Evolutionary conservation across 768 basidiomycete genomes (phyloP).

Genomic region (Tricholoma sp.): DNA sequence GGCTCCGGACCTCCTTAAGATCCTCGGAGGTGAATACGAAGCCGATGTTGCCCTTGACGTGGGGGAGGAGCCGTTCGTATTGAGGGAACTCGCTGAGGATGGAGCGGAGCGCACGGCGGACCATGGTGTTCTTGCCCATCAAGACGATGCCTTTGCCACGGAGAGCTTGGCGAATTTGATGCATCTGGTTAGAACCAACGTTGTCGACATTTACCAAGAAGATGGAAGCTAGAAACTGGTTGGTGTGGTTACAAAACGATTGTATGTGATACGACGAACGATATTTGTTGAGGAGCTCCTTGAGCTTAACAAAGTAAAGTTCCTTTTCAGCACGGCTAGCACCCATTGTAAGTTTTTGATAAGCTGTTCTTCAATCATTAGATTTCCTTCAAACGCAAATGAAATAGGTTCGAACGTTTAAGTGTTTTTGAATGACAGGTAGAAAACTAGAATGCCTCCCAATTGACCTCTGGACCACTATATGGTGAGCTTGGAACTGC

Average conservation of each 20-base stretch:
- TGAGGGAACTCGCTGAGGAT: slow-evolving; percentile 88
- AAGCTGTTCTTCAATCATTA: slow-evolving; percentile 8
- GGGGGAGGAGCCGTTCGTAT: slow-evolving; percentile 93
- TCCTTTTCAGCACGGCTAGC: slow-evolving; percentile 86
- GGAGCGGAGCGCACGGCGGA: slow-evolving; percentile 93
- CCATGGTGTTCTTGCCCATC: slow-evolving; percentile 99
- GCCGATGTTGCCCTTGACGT: slow-evolving; percentile 96
- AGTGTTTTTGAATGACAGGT: neutral
- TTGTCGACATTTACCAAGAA: slow-evolving; percentile 99
- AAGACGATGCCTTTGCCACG: slow-evolving; percentile 95
- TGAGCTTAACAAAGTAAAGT: slow-evolving; percentile 88
- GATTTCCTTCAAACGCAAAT: neutral
- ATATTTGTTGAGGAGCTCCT: slow-evolving; percentile 86
- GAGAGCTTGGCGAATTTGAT: slow-evolving; percentile 93
- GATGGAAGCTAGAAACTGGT: slow-evolving; percentile 71
- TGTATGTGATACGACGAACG: slow-evolving; percentile 51
- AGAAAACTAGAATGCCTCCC: slow-evolving; percentile 71
- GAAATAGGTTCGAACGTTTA: slow-evolving; percentile 9
- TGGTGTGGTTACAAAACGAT: neutral
- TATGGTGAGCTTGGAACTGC: neutral
- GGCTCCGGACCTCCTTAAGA: slow-evolving; percentile 90
- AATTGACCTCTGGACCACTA: slow-evolving; percentile 61
- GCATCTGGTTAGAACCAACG: slow-evolving; percentile 99
- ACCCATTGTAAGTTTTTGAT: slow-evolving; percentile 68
- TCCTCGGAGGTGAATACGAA: slow-evolving; percentile 95